These are phyloP conservation scores for Apostasia shenzhenica DNA, from an alignment of 106 monocot genomes.

Conservation along the genomic window DNA sequence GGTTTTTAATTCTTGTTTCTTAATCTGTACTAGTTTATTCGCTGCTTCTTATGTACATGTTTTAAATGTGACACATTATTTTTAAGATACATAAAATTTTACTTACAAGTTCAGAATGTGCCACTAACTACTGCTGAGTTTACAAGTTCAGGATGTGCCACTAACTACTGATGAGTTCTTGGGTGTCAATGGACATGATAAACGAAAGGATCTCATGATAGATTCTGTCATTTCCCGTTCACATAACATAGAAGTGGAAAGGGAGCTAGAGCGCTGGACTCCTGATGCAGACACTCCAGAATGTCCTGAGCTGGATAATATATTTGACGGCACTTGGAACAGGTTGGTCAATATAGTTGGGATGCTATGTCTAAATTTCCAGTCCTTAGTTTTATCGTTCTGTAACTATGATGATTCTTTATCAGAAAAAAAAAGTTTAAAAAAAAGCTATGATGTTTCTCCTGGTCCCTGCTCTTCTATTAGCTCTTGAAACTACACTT, in stretches of 20 bases:
- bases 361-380: background rate
- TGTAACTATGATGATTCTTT: too few species aligned
- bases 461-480: too few species aligned
- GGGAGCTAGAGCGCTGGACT: conserved; percentile 78
- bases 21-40: background rate
- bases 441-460: too few species aligned
- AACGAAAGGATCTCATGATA: conserved; percentile 69
- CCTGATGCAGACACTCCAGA: conserved; percentile 74
- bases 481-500: too few species aligned
- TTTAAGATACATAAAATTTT: too few species aligned
- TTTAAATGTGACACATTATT: background rate
- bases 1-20: conserved; percentile 31
- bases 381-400: too few species aligned
- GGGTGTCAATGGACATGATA: conserved; percentile 37
- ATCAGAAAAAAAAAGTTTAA: too few species aligned
- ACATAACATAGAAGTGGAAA: conserved; percentile 63
- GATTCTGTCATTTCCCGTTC: conserved; percentile 86
- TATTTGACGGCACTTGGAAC: conserved; percentile 67
- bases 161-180: conserved; percentile 45
- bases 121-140: background rate
- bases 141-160: conserved; percentile 49
- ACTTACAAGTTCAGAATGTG: too few species aligned
- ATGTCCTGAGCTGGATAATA: conserved; percentile 77
- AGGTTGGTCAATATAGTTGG: conserved; percentile 30
- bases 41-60: background rate